Evolutionary conservation across 208 protist genomes (phyloP), one percentile per base, ranked within the genome.

Genomic region (Trypanosoma cruzi): DNA sequence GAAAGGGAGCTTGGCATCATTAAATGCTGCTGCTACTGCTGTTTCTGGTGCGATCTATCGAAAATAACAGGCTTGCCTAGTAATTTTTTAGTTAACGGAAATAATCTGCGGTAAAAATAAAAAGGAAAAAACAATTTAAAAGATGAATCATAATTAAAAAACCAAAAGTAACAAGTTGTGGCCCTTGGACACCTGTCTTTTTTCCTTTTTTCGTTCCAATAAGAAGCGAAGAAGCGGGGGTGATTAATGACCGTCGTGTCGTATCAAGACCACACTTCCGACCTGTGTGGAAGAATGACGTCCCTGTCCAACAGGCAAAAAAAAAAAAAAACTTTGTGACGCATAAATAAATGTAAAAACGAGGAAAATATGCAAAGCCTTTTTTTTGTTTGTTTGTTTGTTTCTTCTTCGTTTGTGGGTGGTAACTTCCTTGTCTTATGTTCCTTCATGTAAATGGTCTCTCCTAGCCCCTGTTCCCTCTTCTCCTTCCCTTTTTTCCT

Each of bases 1-100:
- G 82, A 80, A 32, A 87, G 76, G 36, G 69, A 74, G 63, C 22
- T 49, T 14, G 71, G 80, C 79, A 89, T 90, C 29, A 24, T 20
- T 2, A 31, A n/a, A n/a, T n/a, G n/a, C n/a, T n/a, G n/a, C n/a
- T n/a, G n/a, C n/a, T n/a, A n/a, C n/a, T n/a, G n/a, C 48, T 71
- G 13, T 16, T 71, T 60, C 42, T 32, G 13, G 40, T 20, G 8
- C 10, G 10, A 71, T 20, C 54, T 75, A 60, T 16, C 37, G 52
- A 28, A 52, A 44, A 61, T 11, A 62, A 44, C 26, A 42, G 13
- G 16, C 53, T 64, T 57, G 5, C n/a, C 31, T 57, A 4, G 14
- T 18, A 26, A 4, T 52, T 52, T 5, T n/a, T 52, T 24, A 52
- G 2, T 26, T n/a, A n/a, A n/a, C n/a, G n/a, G n/a, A n/a, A n/a